A percentile compares a stretch with the other conserved stretches of the same genome.
Conservation (phyloP, 2,329 filamentous ascomycete genomes). For the Capronia epimyces region DNA sequence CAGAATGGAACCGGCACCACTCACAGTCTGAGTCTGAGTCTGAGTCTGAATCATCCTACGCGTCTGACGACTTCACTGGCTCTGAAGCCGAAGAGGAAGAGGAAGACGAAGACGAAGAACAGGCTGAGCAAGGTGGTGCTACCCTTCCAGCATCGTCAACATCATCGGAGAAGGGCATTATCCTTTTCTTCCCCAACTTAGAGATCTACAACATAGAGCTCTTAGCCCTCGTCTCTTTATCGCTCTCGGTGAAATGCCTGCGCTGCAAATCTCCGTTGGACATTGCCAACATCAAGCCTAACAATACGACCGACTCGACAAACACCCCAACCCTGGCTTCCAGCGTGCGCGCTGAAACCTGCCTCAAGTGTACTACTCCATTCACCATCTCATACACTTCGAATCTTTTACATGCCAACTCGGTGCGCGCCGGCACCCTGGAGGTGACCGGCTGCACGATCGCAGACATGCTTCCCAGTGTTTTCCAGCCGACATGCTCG, state of each 20-base stretch:
- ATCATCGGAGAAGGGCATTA: conserved; percentile 51
- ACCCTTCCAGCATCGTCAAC: conserved; percentile 31
- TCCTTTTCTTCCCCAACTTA: conserved; percentile 70
- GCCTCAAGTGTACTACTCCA: conserved; percentile 50
- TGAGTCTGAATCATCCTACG: conserved; percentile 41
- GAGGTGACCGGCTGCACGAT: conserved; percentile 70
- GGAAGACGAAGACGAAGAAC: conserved; percentile 30
- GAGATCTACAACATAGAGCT: conserved; percentile 74
- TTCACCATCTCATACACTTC: conserved; percentile 49
- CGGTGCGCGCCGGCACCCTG: conserved; percentile 70
- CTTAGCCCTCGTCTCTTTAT: conserved; percentile 62
- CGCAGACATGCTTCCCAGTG: conserved; percentile 70
- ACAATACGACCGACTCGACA: conserved; percentile 28
- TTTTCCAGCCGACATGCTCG: conserved; percentile 71
- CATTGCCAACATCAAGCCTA: conserved; percentile 59
- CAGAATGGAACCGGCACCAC: conserved; percentile 59
- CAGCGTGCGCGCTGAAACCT: conserved; percentile 38
- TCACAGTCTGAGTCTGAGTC: conserved; percentile 32
- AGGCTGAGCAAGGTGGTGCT: conserved; percentile 36
- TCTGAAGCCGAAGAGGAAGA: conserved; percentile 40
- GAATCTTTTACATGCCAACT: conserved; percentile 67
- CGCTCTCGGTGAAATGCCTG: conserved; percentile 68
- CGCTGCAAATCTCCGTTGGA: conserved; percentile 72
- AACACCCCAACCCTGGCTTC: conserved; percentile 25
- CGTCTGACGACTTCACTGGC: conserved; percentile 38